Percentiles rank a stretch among this genome's conserved stretches.
Conservation (phyloP, 2,329 filamentous ascomycete species). For the Ophiostoma sp. region DNA sequence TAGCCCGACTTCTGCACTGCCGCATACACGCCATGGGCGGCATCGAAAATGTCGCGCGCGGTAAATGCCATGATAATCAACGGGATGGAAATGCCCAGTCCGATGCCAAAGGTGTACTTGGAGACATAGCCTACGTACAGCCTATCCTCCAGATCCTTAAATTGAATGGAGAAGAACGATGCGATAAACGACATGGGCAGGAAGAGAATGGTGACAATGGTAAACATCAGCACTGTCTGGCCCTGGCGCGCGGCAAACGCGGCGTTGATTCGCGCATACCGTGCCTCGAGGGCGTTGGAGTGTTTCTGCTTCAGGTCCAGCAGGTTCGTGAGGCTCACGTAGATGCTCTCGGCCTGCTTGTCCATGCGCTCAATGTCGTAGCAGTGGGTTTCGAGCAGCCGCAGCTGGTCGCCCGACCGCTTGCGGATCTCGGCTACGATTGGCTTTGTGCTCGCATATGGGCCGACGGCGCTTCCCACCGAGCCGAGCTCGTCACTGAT, state of each 20-base stretch:
- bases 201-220: conserved; percentile 43
- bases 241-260: conserved; percentile 50
- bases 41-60: conserved; percentile 33
- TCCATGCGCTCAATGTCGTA: conserved; percentile 61
- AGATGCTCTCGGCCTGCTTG: conserved; percentile 55
- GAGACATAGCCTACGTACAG: conserved; percentile 30
- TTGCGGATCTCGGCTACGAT: conserved; percentile 42
- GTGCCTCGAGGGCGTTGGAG: conserved; percentile 60
- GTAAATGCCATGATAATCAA: conserved; percentile 38
- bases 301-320: conserved; percentile 66
- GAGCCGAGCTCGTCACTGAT: conserved; percentile 33
- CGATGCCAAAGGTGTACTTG: conserved; percentile 36
- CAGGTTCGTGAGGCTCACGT: conserved; percentile 54
- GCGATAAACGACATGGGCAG: conserved; percentile 42
- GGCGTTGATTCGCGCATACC: conserved; percentile 56
- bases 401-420: conserved; percentile 51
- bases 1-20: conserved; percentile 1
- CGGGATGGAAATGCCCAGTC: conserved; percentile 37
- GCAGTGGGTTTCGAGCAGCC: conserved; percentile 51
- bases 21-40: conserved; percentile 19
- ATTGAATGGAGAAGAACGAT: conserved; percentile 41
- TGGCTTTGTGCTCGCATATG: background rate
- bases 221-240: conserved; percentile 42
- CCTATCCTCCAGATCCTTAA: conserved; percentile 41
- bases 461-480: conserved; percentile 12